Evolutionary conservation across 352 stramenopile genomes (phyloP), one percentile per base, ranked within the genome.

Genomic region (Phytophthora melonis): DNA sequence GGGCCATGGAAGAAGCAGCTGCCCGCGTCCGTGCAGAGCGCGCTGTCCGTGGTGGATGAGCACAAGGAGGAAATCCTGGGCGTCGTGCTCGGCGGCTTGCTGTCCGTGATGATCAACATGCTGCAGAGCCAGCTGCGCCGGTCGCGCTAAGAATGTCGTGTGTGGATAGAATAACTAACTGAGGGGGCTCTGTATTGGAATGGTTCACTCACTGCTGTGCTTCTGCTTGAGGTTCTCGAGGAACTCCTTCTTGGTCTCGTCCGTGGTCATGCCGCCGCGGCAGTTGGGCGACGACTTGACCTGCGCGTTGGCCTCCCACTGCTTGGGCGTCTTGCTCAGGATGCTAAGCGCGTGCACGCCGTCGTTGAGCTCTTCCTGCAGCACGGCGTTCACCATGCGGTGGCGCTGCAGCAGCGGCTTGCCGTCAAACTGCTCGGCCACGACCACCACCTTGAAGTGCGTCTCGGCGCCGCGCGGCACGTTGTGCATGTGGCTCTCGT

Each of bases 361-460:
- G 6, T 77, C 79, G 36, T 90, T 78, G 30, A 99, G 76, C 75
- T 98, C 93, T 30, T 97, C 81, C 45, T 90, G 67, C 63, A 99
- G 82, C 58, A 89, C 80, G 11, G 77, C 80, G 77, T 99, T 98
- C 19, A 99, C 88, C 72, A 98, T 85, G 53, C 95, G 93, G 75
- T 99, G 96, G 36, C 96, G 85, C 76, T 98, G 86, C 11, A 97
- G 70, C 49, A 97, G 77, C 59, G 87, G 74, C 69, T 94, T 93
- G 68, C 90, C 88, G 27, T 98, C 87, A 73, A 99, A 99, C 49
- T 90, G 74, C 23, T 91, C 84, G 11, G 90, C 91, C 9, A 99
- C 93, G 0, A 99, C 90, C 23, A 99, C 86, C 10, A 99, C 94
- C 80, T 99, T 98, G 80, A 99, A 99, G 78, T 99, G 97, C 19